Evolutionary conservation across 2,329 filamentous ascomycete species (phyloP), one percentile per base, ranked within the genome.

Genomic region (Beauveria sp.): DNA sequence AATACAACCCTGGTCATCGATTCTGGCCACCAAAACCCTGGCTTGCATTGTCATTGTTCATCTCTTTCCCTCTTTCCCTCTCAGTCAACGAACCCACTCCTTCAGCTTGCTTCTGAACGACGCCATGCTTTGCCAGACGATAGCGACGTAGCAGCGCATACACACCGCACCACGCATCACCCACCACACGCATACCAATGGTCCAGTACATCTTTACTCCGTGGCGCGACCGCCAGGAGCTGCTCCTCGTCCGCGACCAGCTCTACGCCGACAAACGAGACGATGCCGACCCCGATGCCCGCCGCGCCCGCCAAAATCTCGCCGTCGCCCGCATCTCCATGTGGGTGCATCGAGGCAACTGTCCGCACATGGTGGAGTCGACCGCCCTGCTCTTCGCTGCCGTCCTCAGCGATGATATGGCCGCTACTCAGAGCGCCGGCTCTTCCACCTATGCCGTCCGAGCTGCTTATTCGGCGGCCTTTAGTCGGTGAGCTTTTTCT

Each of bases 321-420:
- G 80, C 84, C 62, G 82, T 87, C 54, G 81, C 82, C 56, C 78
- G 81, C 56, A 84, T 87, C 54, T 81, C 81, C 47, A 81, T 87
- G 74, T 89, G 87, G 88, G 85, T 88, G 80, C 82, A 88, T 69
- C 84, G 88, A 70, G 86, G 86, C 65, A 85, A 85, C 67, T 88
- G 91, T 64, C 90, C 90, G 60, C 88, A 93, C 75, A 80, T 91
- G 73, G 83, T 93, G 59, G 90, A 93, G 74, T 89, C 87, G 42
- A 93, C 90, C 47, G 88, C 87, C 3, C 81, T 91, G 64, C 78
- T 95, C 63, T 84, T 84, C 66, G 85, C 88, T 63, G 89, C 88
- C 30, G 76, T 87, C 22, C 75, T 92, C 57, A 83, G 85, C 69
- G 89, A 92, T 74, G 77, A 78, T 64, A 71, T 71, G 43, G 67